These are phyloP conservation scores for Talaromyces ruber DNA, from an alignment of 495 filamentous ascomycete genomes.

Conservation along the genomic window DNA sequence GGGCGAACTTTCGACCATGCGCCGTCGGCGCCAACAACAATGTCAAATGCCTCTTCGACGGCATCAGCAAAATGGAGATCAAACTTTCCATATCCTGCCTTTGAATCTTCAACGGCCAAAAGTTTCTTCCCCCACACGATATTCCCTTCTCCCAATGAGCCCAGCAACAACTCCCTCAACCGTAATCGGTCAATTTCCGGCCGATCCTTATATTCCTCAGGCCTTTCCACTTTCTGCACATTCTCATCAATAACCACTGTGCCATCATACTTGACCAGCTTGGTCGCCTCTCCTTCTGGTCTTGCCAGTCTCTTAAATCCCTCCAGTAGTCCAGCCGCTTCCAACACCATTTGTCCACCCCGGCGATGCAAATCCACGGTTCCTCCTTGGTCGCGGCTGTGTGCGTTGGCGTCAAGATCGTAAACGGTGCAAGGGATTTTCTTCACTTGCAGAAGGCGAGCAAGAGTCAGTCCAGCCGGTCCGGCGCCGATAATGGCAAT, in stretches of 20 bases:
- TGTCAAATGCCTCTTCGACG: slow-evolving; percentile 25
- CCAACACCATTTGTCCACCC: slow-evolving; percentile 41
- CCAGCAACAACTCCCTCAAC: slow-evolving; percentile 20
- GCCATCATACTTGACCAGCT: slow-evolving; percentile 22
- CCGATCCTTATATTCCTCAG: slow-evolving; percentile 5
- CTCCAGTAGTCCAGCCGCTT: slow-evolving; percentile 38
- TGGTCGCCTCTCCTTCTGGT: slow-evolving; percentile 26
- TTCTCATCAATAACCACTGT: slow-evolving; percentile 9
- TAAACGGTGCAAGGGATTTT: slow-evolving; percentile 40
- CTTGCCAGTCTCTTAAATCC: slow-evolving; percentile 34
- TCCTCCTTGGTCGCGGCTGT: slow-evolving; percentile 34
- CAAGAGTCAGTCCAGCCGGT: slow-evolving; percentile 48
- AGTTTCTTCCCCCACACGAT: slow-evolving; percentile 18
- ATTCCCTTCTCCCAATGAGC: slow-evolving; percentile 13
- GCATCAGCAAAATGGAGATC: slow-evolving; percentile 11
- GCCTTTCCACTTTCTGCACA: neutral
- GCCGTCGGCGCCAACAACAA: slow-evolving; percentile 56
- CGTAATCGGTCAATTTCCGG: slow-evolving; percentile 23
- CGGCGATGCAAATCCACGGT: slow-evolving; percentile 46
- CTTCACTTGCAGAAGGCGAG: slow-evolving; percentile 39
- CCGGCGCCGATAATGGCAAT: slow-evolving; percentile 49
- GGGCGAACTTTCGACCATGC: slow-evolving; percentile 48
- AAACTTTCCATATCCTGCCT: slow-evolving; percentile 5
- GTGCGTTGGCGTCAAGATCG: slow-evolving; percentile 34
- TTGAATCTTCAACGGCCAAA: slow-evolving; percentile 12